Conservation (phyloP, 2,329 filamentous ascomycete species). For the Coniochaeta sp. region DNA sequence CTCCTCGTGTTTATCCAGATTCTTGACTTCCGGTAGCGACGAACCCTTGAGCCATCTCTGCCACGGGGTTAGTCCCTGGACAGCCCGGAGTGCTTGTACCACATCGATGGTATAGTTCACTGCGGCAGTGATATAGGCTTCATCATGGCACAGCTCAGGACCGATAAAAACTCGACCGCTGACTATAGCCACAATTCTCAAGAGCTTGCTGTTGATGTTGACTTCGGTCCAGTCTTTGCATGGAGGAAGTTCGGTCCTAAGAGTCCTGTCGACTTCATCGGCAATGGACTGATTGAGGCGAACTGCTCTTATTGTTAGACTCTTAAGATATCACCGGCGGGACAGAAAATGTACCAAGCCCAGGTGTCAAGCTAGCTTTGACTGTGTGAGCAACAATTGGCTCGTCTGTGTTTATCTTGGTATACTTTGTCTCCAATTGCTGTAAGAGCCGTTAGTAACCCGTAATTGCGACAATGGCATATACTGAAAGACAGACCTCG, state of each 20-base stretch:
- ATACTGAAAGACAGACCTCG: constrained; percentile 9
- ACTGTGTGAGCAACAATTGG: constrained; percentile 19
- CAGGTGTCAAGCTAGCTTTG: constrained; percentile 23
- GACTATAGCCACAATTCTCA: constrained; percentile 36
- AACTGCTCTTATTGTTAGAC: constrained; percentile 5
- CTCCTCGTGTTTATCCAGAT: constrained; percentile 20
- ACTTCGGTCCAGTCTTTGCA: constrained; percentile 31
- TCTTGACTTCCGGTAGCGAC: constrained; percentile 25
- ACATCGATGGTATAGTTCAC: constrained; percentile 39
- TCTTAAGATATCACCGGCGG: neutral
- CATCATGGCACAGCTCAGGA: constrained; percentile 33
- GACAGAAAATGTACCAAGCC: constrained; percentile 15
- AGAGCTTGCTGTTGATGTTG: constrained; percentile 29
- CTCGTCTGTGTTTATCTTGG: constrained; percentile 17
- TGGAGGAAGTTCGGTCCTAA: constrained; percentile 24
- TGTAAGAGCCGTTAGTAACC: constrained; percentile 3
- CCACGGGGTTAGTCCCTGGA: constrained; percentile 21
- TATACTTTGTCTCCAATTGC: constrained; percentile 25
- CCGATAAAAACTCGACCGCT: constrained; percentile 41
- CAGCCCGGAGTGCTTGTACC: constrained; percentile 23
- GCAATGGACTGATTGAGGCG: constrained; percentile 29
- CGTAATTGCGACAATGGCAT: neutral
- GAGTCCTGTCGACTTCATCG: constrained; percentile 26
- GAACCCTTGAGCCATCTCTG: constrained; percentile 23
- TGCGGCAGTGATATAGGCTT: constrained; percentile 35